These are phyloP conservation scores for Carpinus viminea DNA, from an alignment of 306 rosid genomes.

Conservation along the genomic window DNA sequence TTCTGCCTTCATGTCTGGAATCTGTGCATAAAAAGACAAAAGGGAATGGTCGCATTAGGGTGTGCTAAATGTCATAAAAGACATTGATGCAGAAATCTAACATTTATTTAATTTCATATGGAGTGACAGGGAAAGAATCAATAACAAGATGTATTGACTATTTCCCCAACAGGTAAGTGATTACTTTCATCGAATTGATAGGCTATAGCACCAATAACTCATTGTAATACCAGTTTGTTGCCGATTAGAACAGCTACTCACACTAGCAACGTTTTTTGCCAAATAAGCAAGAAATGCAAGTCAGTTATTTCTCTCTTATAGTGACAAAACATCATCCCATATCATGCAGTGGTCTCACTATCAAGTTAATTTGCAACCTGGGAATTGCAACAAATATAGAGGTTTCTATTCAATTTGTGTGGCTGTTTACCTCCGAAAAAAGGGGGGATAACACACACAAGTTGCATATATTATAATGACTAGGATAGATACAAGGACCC, in stretches of 20 bases:
- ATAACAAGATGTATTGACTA: not conserved
- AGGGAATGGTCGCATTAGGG: not conserved
- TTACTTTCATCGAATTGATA: not conserved
- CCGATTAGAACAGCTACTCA: not conserved
- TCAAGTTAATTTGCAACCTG: not conserved
- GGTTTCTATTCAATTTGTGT: not conserved
- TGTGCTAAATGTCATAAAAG: not conserved
- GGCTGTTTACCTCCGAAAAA: not conserved
- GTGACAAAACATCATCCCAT: not conserved
- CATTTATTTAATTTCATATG: not conserved
- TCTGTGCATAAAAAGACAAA: constrained; percentile 31
- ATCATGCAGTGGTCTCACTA: not conserved
- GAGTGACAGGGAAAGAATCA: not conserved
- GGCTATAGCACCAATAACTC: not conserved
- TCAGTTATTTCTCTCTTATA: not conserved
- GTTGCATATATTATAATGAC: too few species aligned
- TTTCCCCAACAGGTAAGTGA: not conserved
- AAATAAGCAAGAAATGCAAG: not conserved
- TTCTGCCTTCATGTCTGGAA: constrained; percentile 50
- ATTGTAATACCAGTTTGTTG: not conserved
- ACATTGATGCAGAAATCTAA: constrained; percentile 1
- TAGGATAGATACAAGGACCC: not conserved
- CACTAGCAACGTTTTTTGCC: not conserved
- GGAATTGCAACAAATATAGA: not conserved
- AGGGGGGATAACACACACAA: not conserved